Base-by-base conservation (phyloP, 345 rosid species). In the Moricandia arvensis region DNA sequence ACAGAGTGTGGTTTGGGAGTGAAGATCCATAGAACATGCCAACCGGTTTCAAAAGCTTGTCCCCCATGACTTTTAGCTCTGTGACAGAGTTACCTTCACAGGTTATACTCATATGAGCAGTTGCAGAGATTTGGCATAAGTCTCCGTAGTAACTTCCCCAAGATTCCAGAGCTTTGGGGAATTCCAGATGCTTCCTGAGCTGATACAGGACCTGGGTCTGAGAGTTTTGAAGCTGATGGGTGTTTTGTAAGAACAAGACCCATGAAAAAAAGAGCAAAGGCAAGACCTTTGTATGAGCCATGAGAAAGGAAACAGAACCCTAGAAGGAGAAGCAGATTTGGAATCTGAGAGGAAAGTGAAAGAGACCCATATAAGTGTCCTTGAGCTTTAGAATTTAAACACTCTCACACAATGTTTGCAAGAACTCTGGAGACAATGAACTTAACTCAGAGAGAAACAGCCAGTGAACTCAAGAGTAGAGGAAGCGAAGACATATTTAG, bases 41-140 rank as follows among this genome's bases (percentile, higher is more conserved):
- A 62, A 43, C 35, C 59, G 88, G 86, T 86, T 83, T 88, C 3
- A 43, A 73, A 77, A 83, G 80, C 81, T 86, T 89, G 65, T 89
- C 88, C 53, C 97, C 99, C 86, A 84, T 88, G 67, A 95, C 80
- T 74, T 85, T 89, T 69, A 95, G 96, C 87, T 87, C 93, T 29
- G 93, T 85, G 77, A 92, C 81, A 7, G 84, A 71, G 67, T 87
- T 82, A 17, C 82, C 89, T 74, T 84, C 76, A 79, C 99, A 95
- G 37, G 82, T 59, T 72, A 95, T 78, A 66, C 88, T 85, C 80
- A 86, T 45, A 41, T 83, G 85, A 55, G 88, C 62, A 33, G 92
- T 85, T 63, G 88, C 77, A 79, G 90, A 66, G 75, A 89, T 67
- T 76, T 72, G 72, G 82, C 99, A 95, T 31, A 88, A 76, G 74